Evolutionary conservation across 2,329 filamentous ascomycete genomes (phyloP).

Genomic region (Claviceps sorghi): DNA sequence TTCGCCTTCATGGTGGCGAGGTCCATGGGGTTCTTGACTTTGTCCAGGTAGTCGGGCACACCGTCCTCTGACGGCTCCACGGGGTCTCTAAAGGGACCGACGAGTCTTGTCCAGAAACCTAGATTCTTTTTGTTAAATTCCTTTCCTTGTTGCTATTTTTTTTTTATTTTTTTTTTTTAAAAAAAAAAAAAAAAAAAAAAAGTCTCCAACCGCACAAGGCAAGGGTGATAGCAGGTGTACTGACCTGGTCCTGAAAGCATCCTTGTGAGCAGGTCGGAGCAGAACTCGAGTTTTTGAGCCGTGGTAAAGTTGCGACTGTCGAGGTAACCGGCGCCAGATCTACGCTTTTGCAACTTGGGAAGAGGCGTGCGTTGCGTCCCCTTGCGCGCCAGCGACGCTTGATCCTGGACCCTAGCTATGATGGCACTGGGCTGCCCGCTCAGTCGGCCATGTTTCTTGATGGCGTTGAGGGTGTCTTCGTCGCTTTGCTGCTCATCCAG

Average conservation of each 20-base stretch:
- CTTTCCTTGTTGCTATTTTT: too few relatives aligned
- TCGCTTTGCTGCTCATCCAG: conserved; percentile 12
- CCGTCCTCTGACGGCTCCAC: conserved; percentile 42
- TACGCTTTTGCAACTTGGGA: conserved; percentile 22
- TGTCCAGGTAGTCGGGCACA: conserved; percentile 47
- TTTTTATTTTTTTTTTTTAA: too few relatives aligned
- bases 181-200: not conserved
- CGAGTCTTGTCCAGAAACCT: conserved; percentile 54
- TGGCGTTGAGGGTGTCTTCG: conserved; percentile 7
- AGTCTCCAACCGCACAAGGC: not conserved
- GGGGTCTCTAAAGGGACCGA: conserved; percentile 45
- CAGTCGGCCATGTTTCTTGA: conserved; percentile 30
- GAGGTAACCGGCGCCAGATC: conserved; percentile 17
- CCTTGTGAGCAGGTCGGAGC: conserved; percentile 39
- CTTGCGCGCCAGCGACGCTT: conserved; percentile 15
- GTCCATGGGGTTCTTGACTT: conserved; percentile 48
- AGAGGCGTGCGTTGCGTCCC: conserved; percentile 14
- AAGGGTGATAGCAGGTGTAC: not conserved
- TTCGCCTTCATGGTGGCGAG: conserved; percentile 45
- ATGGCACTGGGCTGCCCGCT: conserved; percentile 8
- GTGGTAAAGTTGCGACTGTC: conserved; percentile 21
- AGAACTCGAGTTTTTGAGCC: conserved; percentile 39
- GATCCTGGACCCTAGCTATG: conserved; percentile 9
- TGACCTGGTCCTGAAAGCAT: conserved; percentile 49
- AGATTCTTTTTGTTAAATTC: not conserved